phyloP scores from a whole-genome alignment of 2,329 filamentous ascomycete species.

The Colletotrichum brevisporum region DNA sequence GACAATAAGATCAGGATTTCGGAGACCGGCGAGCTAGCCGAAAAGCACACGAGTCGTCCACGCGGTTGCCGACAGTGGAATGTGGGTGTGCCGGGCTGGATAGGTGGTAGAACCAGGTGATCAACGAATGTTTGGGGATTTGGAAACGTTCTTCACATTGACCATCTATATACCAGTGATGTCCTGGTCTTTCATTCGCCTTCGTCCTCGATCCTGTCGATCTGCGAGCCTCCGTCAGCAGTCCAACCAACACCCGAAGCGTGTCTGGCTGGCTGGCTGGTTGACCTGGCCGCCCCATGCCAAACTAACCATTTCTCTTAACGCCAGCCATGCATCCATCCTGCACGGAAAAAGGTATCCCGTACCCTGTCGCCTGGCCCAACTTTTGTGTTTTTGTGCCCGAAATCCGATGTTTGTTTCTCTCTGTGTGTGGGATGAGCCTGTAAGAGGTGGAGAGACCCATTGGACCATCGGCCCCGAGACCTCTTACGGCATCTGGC shows the following conservation, averaged over 20 bases:
- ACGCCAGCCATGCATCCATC: constrained; percentile 41
- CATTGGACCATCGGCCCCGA: constrained; percentile 9
- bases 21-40: constrained; percentile 23
- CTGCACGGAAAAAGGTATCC: constrained; percentile 33
- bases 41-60: constrained; percentile 10
- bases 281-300: constrained; percentile 28
- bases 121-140: constrained; percentile 18
- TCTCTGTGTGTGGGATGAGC: constrained; percentile 18
- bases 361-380: constrained; percentile 28
- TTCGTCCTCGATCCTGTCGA: constrained; percentile 22
- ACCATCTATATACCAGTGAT: constrained; percentile 39
- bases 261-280: constrained; percentile 5
- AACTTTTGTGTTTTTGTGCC: constrained; percentile 16
- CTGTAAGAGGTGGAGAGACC: constrained; percentile 7
- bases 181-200: constrained; percentile 21
- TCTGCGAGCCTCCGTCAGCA: constrained; percentile 28
- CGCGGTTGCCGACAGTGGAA: constrained; percentile 1
- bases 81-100: background rate
- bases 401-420: background rate
- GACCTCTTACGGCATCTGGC: background rate
- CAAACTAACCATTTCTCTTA: constrained; percentile 39
- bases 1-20: constrained; percentile 25
- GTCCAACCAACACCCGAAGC: constrained; percentile 17
- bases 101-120: background rate
- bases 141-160: constrained; percentile 34